Evolutionary conservation across 441 rosid genomes (phyloP).

Genomic region (Croton laevigatus): DNA sequence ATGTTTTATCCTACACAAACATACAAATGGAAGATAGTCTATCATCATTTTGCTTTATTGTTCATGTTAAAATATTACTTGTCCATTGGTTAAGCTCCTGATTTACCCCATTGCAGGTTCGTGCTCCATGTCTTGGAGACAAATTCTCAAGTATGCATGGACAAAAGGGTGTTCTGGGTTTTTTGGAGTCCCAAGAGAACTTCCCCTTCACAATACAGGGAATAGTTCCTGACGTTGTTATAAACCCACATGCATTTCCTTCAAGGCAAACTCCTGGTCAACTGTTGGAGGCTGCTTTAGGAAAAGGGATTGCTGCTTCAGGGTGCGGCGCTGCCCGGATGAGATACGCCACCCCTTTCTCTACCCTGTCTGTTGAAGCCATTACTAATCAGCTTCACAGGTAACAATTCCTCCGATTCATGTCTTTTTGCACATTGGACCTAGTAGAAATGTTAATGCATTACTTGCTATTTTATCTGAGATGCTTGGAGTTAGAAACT

Average conservation of each 20-base stretch:
- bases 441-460: not conserved
- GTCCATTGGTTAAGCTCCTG: not conserved
- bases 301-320: conserved; percentile 68
- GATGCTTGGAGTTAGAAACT: not conserved
- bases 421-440: not conserved
- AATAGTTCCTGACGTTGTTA: conserved; percentile 87
- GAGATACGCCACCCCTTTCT: conserved; percentile 88
- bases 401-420: conserved; percentile 29
- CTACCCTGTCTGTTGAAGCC: conserved; percentile 61
- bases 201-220: conserved; percentile 91
- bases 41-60: not conserved
- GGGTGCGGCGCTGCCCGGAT: conserved; percentile 38
- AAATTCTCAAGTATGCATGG: conserved; percentile 99
- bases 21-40: not conserved
- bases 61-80: not conserved
- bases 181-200: conserved; percentile 86
- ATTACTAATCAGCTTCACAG: conserved; percentile 88
- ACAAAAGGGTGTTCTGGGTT: conserved; percentile 95
- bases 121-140: conserved; percentile 90
- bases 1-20: not conserved
- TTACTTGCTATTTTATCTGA: not conserved
- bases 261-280: conserved; percentile 98
- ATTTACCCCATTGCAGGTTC: conserved; percentile 47
- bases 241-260: conserved; percentile 94
- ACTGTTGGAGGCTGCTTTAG: conserved; percentile 90